Evolutionary conservation across 2,329 filamentous ascomycete genomes (phyloP).

Genomic region (Bisporella sp.): DNA sequence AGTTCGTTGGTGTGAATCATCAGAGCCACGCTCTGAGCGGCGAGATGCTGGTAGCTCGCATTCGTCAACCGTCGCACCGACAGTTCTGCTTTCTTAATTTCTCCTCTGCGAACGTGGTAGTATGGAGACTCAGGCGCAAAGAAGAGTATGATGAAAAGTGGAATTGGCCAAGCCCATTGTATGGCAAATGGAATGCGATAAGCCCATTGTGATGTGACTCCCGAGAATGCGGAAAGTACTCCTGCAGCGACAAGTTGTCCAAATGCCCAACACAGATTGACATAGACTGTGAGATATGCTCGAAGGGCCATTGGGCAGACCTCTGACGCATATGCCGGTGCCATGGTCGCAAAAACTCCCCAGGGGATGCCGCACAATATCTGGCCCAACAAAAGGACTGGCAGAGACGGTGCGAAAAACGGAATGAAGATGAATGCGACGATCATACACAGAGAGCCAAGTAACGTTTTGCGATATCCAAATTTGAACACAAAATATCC

Average conservation of each 20-base stretch:
- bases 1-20: constrained; percentile 48
- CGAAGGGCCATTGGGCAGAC: constrained; percentile 43
- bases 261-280: constrained; percentile 43
- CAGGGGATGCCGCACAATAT: constrained; percentile 30
- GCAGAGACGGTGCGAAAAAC: background rate
- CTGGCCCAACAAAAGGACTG: background rate
- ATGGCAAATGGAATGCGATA: constrained; percentile 41
- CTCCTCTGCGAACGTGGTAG: constrained; percentile 40
- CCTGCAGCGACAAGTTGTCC: constrained; percentile 41
- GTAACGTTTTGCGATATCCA: background rate
- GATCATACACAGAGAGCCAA: background rate
- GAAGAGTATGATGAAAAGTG: constrained; percentile 34
- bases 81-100: constrained; percentile 35
- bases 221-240: constrained; percentile 35
- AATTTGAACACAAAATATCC: background rate
- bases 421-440: background rate
- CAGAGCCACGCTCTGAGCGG: constrained; percentile 38
- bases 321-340: constrained; percentile 30
- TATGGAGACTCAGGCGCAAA: constrained; percentile 41
- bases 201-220: constrained; percentile 36
- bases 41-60: constrained; percentile 30
- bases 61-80: constrained; percentile 9
- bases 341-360: constrained; percentile 38
- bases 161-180: constrained; percentile 42
- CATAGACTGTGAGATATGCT: constrained; percentile 43